phyloP scores from a whole-genome alignment of 768 basidiomycete genomes.

The Termitomyces sp. region DNA sequence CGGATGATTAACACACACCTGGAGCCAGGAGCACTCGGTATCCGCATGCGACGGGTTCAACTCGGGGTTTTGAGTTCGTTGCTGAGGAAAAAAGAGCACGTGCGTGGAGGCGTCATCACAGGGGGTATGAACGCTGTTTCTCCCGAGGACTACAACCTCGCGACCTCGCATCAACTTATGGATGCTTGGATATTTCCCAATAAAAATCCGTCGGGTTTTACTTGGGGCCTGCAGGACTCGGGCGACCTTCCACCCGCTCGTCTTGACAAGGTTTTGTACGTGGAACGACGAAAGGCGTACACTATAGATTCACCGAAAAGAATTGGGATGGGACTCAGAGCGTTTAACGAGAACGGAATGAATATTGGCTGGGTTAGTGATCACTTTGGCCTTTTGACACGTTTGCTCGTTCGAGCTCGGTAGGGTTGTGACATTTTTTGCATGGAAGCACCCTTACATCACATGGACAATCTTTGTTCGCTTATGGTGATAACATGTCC shows the following conservation, averaged over 20 bases:
- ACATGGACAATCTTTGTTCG: not conserved
- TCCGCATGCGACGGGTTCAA: conserved; percentile 39
- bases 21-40: conserved; percentile 53
- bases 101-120: conserved; percentile 55
- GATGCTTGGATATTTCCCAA: conserved; percentile 56
- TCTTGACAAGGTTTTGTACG: conserved; percentile 63
- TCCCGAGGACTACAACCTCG: conserved; percentile 35
- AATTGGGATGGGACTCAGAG: conserved; percentile 52
- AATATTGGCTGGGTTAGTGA: conserved; percentile 53
- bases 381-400: conserved; percentile 54
- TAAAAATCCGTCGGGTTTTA: conserved; percentile 41
- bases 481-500: not conserved
- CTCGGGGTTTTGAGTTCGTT: conserved; percentile 44
- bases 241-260: conserved; percentile 42
- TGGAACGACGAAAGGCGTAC: conserved; percentile 39
- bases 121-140: conserved; percentile 73
- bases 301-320: conserved; percentile 46
- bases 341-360: conserved; percentile 24
- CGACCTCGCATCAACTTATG: conserved; percentile 37
- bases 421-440: conserved; percentile 2
- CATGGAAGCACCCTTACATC: conserved; percentile 3
- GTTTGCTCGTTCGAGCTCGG: conserved; percentile 22
- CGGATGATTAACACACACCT: conserved; percentile 71
- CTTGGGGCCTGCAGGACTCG: conserved; percentile 67
- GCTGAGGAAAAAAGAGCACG: conserved; percentile 37